Percentiles rank a stretch among this genome's conserved stretches.
Evolutionary conservation across 805 yeast genomes (phyloP).

Genomic region (Saccharomycopsis fodiens): DNA sequence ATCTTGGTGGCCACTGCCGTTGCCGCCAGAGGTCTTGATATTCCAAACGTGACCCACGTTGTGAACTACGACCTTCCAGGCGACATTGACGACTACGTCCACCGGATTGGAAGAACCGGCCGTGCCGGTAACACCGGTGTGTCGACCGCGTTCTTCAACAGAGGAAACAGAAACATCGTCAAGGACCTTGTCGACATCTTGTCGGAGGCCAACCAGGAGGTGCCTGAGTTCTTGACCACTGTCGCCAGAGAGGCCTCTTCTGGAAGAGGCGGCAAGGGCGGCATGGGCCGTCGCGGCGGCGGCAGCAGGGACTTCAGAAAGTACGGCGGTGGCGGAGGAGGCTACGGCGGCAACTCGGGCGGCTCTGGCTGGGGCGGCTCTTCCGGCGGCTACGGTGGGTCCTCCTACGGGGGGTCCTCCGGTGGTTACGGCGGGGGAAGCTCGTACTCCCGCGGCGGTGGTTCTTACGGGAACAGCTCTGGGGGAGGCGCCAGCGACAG

Average conservation of each 20-base stretch:
- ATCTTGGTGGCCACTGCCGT: conserved; percentile 95
- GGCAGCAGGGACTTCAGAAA: conserved; percentile 45
- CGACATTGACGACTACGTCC: conserved; percentile 97
- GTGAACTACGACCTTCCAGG: conserved; percentile 95
- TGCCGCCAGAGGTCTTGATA: conserved; percentile 95
- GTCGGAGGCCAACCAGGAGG: conserved; percentile 95
- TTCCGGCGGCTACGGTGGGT: conserved; percentile 24
- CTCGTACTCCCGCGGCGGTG: conserved; percentile 4
- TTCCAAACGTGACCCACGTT: conserved; percentile 93
- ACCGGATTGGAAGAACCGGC: conserved; percentile 99
- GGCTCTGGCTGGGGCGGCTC: conserved; percentile 26
- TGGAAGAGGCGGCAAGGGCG: conserved; percentile 25
- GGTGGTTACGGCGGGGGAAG: conserved; percentile 25
- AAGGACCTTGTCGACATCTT: conserved; percentile 83
- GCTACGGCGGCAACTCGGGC: conserved; percentile 26
- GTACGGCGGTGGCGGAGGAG: conserved; percentile 29
- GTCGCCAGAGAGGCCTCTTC: conserved; percentile 71
- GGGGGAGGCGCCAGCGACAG: conserved; percentile 1
- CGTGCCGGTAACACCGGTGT: conserved; percentile 99
- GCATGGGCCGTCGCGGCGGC: conserved; percentile 40
- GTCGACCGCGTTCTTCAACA: conserved; percentile 97
- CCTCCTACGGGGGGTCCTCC: no score
- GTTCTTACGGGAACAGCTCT: neutral
- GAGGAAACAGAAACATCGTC: conserved; percentile 84
- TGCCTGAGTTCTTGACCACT: conserved; percentile 79